Evolutionary conservation across 2,329 filamentous ascomycete genomes (phyloP).

Genomic region (Cadophora malorum): DNA sequence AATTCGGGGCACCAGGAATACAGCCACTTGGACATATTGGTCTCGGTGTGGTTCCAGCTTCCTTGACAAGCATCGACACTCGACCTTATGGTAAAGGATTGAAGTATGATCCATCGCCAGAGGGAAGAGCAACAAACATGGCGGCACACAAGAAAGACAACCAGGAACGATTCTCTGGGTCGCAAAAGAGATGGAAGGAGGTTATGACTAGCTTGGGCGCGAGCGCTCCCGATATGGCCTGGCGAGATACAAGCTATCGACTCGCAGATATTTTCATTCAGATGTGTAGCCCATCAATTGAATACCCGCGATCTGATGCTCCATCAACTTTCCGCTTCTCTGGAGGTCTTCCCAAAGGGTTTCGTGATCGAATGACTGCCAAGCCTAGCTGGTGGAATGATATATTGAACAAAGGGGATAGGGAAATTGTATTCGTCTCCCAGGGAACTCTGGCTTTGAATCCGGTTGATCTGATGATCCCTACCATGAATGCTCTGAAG

Average conservation of each 20-base stretch:
- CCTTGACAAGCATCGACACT: constrained; percentile 47
- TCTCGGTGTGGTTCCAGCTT: constrained; percentile 48
- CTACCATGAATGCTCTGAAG: not conserved
- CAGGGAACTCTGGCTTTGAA: not conserved
- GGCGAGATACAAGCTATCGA: constrained; percentile 37
- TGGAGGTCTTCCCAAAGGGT: not conserved
- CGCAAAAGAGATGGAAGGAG: constrained; percentile 15
- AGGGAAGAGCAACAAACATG: constrained; percentile 47
- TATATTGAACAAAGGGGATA: not conserved
- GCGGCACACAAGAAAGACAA: constrained; percentile 38
- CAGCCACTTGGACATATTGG: constrained; percentile 47
- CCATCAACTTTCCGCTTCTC: not conserved
- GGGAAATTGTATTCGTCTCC: not conserved
- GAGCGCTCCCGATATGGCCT: constrained; percentile 16
- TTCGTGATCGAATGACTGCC: no score
- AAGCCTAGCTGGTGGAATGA: not conserved
- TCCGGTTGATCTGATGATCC: not conserved
- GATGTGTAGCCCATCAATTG: constrained; percentile 46
- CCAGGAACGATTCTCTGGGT: constrained; percentile 24
- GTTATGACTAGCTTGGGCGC: constrained; percentile 2
- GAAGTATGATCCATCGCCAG: constrained; percentile 46
- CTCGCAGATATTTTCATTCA: constrained; percentile 42
- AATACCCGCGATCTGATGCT: constrained; percentile 33
- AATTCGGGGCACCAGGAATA: constrained; percentile 50
- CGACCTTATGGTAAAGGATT: constrained; percentile 40